A percentile compares a stretch with the other conserved stretches of the same genome.
Conservation (phyloP, 106 monocot genomes). For the Acorus gramineus region DNA sequence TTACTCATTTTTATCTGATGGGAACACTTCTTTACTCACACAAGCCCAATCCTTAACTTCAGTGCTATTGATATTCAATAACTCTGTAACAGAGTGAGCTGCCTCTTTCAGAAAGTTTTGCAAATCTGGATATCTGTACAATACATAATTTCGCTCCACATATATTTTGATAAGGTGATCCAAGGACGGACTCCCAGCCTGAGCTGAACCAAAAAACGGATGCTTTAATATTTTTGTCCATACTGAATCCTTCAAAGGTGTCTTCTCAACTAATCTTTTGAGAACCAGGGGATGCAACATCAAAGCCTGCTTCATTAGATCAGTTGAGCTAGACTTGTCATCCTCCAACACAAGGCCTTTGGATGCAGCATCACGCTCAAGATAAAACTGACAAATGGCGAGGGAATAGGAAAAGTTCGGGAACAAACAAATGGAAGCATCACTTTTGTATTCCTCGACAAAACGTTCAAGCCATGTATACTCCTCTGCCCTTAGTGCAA, state of each 20-base stretch:
- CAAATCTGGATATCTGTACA: slow-evolving; percentile 87
- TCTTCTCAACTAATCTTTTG: slow-evolving; percentile 72
- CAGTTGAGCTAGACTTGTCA: slow-evolving; percentile 56
- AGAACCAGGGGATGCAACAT: slow-evolving; percentile 96
- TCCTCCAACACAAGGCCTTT: slow-evolving; percentile 2
- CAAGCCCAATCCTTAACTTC: slow-evolving; percentile 84
- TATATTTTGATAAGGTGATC: slow-evolving; percentile 92
- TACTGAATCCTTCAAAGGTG: slow-evolving; percentile 74
- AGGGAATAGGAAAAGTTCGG: slow-evolving; percentile 93
- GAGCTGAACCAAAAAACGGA: slow-evolving; percentile 77
- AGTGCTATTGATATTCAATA: slow-evolving; percentile 32
- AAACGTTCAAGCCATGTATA: slow-evolving; percentile 82
- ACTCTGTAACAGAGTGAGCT: slow-evolving; percentile 55
- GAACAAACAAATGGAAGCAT: slow-evolving; percentile 85
- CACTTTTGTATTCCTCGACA: slow-evolving; percentile 50
- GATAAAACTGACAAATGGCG: slow-evolving; percentile 59
- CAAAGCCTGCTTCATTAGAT: slow-evolving; percentile 96
- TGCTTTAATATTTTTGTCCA: slow-evolving; percentile 70
- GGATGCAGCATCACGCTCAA: slow-evolving; percentile 37
- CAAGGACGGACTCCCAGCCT: slow-evolving; percentile 73
- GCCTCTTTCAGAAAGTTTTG: slow-evolving; percentile 74
- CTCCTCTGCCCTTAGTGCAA: slow-evolving; percentile 77
- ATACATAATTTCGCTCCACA: slow-evolving; percentile 78
- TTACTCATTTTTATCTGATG: slow-evolving; percentile 92
- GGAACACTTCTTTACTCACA: slow-evolving; percentile 80